Evolutionary conservation across 371 early-diverging fungal genomes (phyloP), one percentile per base, ranked within the genome.

Genomic region (Mortierella sp.): DNA sequence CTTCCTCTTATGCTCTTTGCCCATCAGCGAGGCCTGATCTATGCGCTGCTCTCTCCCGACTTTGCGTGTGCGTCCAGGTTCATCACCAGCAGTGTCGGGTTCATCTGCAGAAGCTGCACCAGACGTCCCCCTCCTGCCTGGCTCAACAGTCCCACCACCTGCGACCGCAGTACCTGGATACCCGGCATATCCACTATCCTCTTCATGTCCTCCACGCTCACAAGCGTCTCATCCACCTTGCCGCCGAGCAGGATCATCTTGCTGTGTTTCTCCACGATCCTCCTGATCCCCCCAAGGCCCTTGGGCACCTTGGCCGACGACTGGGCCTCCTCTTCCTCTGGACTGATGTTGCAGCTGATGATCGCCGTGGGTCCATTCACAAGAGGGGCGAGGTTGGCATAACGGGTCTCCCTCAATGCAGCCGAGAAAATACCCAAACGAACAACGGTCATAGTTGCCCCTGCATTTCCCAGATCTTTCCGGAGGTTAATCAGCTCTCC

Each of bases 201-300:
- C 63, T 80, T 74, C 50, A 86, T 83, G 67, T 85, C 89, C 13
- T 78, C 80, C 30, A 85, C 81, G 23, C 82, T 86, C 52, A 89
- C 71, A 48, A 88, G 61, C 2, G 81, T 61, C 46, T 83, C 70
- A 46, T 90, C 90, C 16, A 90, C 60, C 72, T 84, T 85, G 63
- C 90, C 90, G 45, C 90, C 90, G 45, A 90, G 79, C 31, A 90
- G 58, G 27, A 86, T 61, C 64, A 90, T 71, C 67, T 90, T 90
- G 59, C 82, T 84, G 78, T 90, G 82, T 78, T 88, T 88, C 64
- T 80, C 71, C 24, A 88, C 67, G 1, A 83, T 62, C 13, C 80
- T 79, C 12, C 86, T 76, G 45, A 84, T 80, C 14, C 81, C 82
- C 51, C 82, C 82, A 51, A 90, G 48, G 0, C 85, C 64, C 19